phyloP scores from a whole-genome alignment of 495 filamentous ascomycete genomes.

The Penicillium manginii region DNA sequence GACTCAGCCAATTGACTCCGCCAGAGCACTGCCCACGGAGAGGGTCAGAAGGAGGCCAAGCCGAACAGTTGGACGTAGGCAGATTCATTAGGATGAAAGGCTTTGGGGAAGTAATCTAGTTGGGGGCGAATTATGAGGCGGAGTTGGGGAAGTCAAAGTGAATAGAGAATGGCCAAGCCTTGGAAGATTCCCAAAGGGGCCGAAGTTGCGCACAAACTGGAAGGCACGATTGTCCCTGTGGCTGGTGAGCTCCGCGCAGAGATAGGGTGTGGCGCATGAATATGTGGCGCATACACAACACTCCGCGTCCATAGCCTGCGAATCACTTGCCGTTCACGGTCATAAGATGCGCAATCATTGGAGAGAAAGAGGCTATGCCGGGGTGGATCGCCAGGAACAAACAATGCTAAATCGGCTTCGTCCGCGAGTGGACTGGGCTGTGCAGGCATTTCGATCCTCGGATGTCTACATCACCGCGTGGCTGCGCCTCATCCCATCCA shows the following conservation, averaged over 20 bases:
- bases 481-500: constrained; percentile 3
- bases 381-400: constrained; percentile 21
- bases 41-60: constrained; percentile 4
- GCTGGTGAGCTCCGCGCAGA: background rate
- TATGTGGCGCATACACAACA: background rate
- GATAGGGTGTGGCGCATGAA: background rate
- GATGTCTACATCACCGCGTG: constrained; percentile 1
- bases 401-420: background rate
- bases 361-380: constrained; percentile 4
- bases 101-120: background rate
- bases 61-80: constrained; percentile 5
- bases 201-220: background rate
- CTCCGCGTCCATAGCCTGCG: background rate
- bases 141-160: constrained; percentile 8
- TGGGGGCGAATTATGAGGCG: background rate
- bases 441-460: background rate
- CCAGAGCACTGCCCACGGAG: background rate
- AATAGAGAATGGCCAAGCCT: background rate
- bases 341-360: background rate
- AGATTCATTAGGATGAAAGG: constrained; percentile 9
- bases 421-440: constrained; percentile 10
- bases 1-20: background rate
- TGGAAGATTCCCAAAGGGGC: too few species aligned
- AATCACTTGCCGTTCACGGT: constrained; percentile 1
- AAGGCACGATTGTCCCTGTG: background rate